Percentiles rank a stretch among this genome's conserved stretches.
Evolutionary conservation across 2,329 filamentous ascomycete genomes (phyloP).

Genomic region (Verticillium dahliae): DNA sequence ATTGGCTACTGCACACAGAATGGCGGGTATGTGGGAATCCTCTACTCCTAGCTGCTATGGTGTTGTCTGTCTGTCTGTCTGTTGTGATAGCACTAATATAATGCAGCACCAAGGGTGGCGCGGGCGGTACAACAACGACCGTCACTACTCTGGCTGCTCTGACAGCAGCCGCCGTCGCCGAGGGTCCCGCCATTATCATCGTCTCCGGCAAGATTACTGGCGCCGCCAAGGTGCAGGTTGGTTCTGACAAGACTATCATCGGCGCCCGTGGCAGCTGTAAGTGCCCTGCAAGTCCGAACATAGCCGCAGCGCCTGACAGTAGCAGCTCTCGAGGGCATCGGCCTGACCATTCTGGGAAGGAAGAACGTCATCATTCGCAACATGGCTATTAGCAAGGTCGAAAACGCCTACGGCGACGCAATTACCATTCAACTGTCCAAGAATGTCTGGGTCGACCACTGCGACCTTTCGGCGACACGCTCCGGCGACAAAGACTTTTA

Average conservation of each 20-base stretch:
- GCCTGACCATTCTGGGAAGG: conserved; percentile 40
- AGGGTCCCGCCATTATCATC: conserved; percentile 26
- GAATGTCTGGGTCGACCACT: conserved; percentile 59
- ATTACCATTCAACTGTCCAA: conserved; percentile 45
- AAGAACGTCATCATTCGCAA: conserved; percentile 54
- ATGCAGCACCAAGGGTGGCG: conserved; percentile 7
- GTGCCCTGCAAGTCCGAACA: background rate
- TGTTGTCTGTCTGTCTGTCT: background rate
- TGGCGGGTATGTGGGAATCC: conserved; percentile 4
- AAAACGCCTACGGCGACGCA: conserved; percentile 47
- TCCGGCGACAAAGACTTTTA: conserved; percentile 57
- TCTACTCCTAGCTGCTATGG: background rate
- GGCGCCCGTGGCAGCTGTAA: conserved; percentile 19
- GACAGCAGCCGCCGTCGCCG: conserved; percentile 33
- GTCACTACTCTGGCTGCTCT: conserved; percentile 38
- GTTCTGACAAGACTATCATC: conserved; percentile 34
- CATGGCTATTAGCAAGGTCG: conserved; percentile 47
- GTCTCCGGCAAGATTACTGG: conserved; percentile 28
- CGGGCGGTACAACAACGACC: conserved; percentile 24
- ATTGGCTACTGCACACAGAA: conserved; percentile 11
- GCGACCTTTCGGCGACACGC: conserved; percentile 46
- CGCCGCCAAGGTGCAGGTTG: conserved; percentile 26
- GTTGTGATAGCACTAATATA: background rate
- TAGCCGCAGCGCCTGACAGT: background rate
- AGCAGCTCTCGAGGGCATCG: conserved; percentile 28